A percentile compares a stretch with the other conserved stretches of the same genome.
Conservation (phyloP, 2,329 filamentous ascomycete species). For the Paecilomyces formosus region DNA sequence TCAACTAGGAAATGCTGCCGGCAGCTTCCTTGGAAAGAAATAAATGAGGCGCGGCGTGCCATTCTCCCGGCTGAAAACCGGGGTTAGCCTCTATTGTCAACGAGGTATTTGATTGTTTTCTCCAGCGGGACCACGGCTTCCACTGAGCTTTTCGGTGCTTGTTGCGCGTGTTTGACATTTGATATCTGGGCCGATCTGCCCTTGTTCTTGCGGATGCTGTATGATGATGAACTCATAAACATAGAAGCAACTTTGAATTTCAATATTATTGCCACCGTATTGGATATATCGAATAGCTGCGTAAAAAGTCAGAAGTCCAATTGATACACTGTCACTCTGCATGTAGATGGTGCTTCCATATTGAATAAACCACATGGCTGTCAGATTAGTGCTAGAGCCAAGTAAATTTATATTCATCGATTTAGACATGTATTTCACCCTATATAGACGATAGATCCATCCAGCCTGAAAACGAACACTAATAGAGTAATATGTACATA, state of each 20-base stretch:
- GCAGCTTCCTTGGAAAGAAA: slow-evolving; percentile 29
- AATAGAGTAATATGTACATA: background rate
- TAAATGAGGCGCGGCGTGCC: slow-evolving; percentile 10
- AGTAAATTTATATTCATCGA: too few relatives aligned
- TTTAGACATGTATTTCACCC: too few relatives aligned
- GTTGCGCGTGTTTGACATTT: background rate
- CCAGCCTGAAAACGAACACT: too few relatives aligned
- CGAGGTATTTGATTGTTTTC: background rate
- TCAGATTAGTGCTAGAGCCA: too few relatives aligned
- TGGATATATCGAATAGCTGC: background rate
- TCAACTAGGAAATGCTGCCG: slow-evolving; percentile 1
- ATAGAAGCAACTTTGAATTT: background rate
- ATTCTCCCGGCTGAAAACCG: background rate
- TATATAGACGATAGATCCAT: too few relatives aligned
- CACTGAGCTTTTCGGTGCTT: background rate
- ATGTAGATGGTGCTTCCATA: too few relatives aligned
- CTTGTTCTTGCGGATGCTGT: background rate
- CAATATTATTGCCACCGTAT: background rate
- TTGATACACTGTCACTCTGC: too few relatives aligned
- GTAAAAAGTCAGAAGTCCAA: background rate
- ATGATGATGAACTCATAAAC: background rate
- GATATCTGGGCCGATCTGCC: background rate
- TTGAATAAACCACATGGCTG: too few relatives aligned
- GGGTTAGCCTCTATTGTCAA: background rate
- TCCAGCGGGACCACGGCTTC: background rate